phyloP scores from a whole-genome alignment of 2,329 filamentous ascomycete genomes.

The Ascosphaera pollenicola region DNA sequence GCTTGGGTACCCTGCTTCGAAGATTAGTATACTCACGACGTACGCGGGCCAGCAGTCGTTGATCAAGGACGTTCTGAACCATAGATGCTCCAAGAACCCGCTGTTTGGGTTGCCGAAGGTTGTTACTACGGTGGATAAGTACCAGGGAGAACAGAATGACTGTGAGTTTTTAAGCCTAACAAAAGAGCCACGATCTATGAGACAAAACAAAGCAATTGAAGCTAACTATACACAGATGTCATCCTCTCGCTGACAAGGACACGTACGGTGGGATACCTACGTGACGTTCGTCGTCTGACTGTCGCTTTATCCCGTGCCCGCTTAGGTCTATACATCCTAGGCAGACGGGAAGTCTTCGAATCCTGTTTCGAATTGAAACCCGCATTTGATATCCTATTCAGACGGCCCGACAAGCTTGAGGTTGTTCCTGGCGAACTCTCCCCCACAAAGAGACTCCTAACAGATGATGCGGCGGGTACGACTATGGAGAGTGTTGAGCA shows the following conservation, averaged over 20 bases:
- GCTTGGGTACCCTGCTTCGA: slow-evolving; percentile 64
- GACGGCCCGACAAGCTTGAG: slow-evolving; percentile 58
- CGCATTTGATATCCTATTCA: slow-evolving; percentile 59
- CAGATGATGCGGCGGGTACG: slow-evolving; percentile 28
- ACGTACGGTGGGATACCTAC: slow-evolving; percentile 70
- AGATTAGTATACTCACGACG: slow-evolving; percentile 76
- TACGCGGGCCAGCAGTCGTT: slow-evolving; percentile 84
- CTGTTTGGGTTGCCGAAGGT: slow-evolving; percentile 77
- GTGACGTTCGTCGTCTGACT: slow-evolving; percentile 80
- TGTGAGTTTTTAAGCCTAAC: slow-evolving; percentile 48
- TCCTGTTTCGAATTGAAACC: slow-evolving; percentile 68
- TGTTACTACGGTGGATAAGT: slow-evolving; percentile 93
- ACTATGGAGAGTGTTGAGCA: slow-evolving; percentile 86
- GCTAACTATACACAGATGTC: slow-evolving; percentile 39
- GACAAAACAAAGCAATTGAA: background rate
- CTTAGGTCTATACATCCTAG: slow-evolving; percentile 78
- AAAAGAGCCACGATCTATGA: background rate
- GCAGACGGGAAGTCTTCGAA: slow-evolving; percentile 72
- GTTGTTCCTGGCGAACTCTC: slow-evolving; percentile 75
- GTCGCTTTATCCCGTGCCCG: slow-evolving; percentile 85
- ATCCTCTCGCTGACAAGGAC: slow-evolving; percentile 87
- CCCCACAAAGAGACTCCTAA: slow-evolving; percentile 36
- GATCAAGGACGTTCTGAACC: slow-evolving; percentile 64
- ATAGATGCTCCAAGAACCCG: slow-evolving; percentile 61
- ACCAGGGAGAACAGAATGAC: slow-evolving; percentile 98